Base-by-base conservation (phyloP, 192 early-diverging fungal genomes). In the Gaertneriomyces semiglobifer region DNA sequence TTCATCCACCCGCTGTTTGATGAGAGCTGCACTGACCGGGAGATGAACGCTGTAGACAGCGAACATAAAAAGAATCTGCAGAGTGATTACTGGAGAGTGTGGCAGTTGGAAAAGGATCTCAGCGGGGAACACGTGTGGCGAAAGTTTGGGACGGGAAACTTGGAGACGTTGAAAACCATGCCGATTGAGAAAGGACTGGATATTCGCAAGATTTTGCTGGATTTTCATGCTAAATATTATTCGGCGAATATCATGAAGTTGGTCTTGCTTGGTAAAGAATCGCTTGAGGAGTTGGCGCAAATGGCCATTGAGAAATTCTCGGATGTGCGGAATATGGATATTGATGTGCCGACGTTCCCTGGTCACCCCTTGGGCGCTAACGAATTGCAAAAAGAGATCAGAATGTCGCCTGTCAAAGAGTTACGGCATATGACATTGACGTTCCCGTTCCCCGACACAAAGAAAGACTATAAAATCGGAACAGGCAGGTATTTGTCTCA, bases 11-110 rank as follows among this genome's bases (percentile, higher is more conserved):
- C 96, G 43, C 84, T 95, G 53, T 97, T 97, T 76, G 81, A 84
- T 38, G 86, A 88, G 16, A 84, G 82, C 58, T 93, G 92, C 72
- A 94, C 90, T 10, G 96, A 99, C 48, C 86, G 95, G 53, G 96
- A 99, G 77, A 76, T 97, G 66, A 78, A 84, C 5, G 96, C 96
- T 0, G 94, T 99, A 6, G 94, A 99, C 77, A 96, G 62, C 73
- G 96, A 98, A 69, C 91, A 95, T 81, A 93, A 94, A 65, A 93
- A 93, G 72, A 96, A 97, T 75, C 69, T 92, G n/a, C 93, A 96
- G 73, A 84, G 77, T 45, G 95, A 98, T 69, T 79, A 76, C 64
- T 95, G 95, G 93, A 81, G 93, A 39, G 82, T 91, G 62, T 89
- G 88, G 70, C 95, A 97, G 74, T 72, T 99, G 12, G 84, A 93